Evolutionary conservation across 2,329 filamentous ascomycete genomes (phyloP), one percentile per base, ranked within the genome.

Genomic region (Aspergillus sp.): DNA sequence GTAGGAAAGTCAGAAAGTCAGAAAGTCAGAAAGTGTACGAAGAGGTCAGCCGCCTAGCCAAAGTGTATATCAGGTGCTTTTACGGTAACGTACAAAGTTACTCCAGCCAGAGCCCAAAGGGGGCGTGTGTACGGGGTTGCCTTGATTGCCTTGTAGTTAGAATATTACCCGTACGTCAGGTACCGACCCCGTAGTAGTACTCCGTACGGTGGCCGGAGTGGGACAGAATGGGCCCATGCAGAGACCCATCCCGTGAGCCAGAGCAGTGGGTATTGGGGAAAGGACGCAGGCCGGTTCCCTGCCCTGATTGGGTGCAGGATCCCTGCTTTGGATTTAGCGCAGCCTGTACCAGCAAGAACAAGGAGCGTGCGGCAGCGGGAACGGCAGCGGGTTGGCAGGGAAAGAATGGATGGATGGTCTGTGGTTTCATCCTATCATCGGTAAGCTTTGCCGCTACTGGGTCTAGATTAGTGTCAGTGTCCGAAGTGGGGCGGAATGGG

Each of bases 211-310:
- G 19, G 19, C 2, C 19, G 19, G 19, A 19, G 19, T 19, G 19
- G 19, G 19, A 19, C 19, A 19, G 19, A 19, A 19, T 19, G 19
- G 19, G 19, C 19, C 19, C 19, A 19, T n/a, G 10, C 1, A 19
- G 5, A 9, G 8, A 3, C 34, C 34, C 10, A 9, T 41, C 5
- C 6, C 19, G 7, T 27, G 50, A 51, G 51, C 53, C 55, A 44
- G 48, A 52, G 51, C 40, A 51, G 52, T 57, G 55, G 53, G 46
- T 51, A 47, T 49, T 52, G 53, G 51, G 47, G 43, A 50, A 47
- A 51, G 45, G 44, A 45, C 43, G 43, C 27, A 43, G 43, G 40
- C 41, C 36, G 34, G 41, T 42, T 45, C 38, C 36, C 43, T 34
- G 29, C n/a, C 36, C 30, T 19, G 19, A 19, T 19, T 19, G 19